Percentiles rank a stretch among this genome's conserved stretches.
These are phyloP conservation scores for Orychophragmus violaceus DNA, from an alignment of 345 rosid species.

Conservation along the genomic window DNA sequence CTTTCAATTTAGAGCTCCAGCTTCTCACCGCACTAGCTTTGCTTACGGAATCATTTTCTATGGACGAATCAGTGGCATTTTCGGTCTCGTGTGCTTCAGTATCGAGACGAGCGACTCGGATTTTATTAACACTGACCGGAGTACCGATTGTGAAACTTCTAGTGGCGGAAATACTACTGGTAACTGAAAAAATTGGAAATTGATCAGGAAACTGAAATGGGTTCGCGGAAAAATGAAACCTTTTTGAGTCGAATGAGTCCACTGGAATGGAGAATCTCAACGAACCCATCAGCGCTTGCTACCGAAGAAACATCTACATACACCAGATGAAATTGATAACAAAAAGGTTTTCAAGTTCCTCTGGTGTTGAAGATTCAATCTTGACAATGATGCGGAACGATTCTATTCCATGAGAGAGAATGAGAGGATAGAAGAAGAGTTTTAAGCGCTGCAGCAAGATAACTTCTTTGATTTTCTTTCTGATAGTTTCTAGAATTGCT, in stretches of 20 bases:
- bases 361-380: not conserved
- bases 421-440: conserved; percentile 13
- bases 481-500: not conserved
- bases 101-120: conserved; percentile 37
- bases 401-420: not conserved
- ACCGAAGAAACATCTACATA: not conserved
- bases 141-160: conserved; percentile 31
- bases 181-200: conserved; percentile 34
- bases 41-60: conserved; percentile 9
- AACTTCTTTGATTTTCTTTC: not conserved
- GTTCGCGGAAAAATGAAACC: conserved; percentile 35
- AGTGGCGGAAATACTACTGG: conserved; percentile 23
- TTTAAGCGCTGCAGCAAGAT: not conserved
- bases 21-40: conserved; percentile 24
- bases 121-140: conserved; percentile 33
- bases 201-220: conserved; percentile 38
- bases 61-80: conserved; percentile 13
- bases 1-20: conserved; percentile 13
- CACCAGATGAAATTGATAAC: not conserved
- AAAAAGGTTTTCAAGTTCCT: not conserved
- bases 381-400: not conserved
- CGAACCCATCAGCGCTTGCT: conserved; percentile 45
- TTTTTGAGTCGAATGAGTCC: conserved; percentile 50
- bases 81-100: conserved; percentile 32
- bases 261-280: conserved; percentile 37